Base-by-base conservation (phyloP, 116 monocot species). In the Zostera marina region DNA sequence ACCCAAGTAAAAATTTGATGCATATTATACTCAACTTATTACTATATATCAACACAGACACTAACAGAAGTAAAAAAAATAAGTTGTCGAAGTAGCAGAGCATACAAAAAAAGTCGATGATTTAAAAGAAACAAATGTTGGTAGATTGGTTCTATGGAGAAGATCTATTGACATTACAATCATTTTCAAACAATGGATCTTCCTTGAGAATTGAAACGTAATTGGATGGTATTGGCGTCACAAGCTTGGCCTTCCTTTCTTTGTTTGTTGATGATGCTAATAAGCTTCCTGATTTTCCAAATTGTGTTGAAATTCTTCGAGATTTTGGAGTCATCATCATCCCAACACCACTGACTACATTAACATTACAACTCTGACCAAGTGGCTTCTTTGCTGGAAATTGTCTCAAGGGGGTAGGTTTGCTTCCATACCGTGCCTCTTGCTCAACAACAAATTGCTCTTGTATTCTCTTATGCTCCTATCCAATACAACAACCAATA, bases 401-500 rank as follows among this genome's bases (percentile, higher is more conserved):
- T 49, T 65, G 81, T 57, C 83, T 73, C 66, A 81, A 19, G 10
- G 92, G 92, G 60, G 84, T 92, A 14, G 81, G 84, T 58, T 84
- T 94, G 11, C 62, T 66, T 5, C 94, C 94, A 64, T 66, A 88
- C 26, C 79, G 43, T 41, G 60, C 67, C 57, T 84, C 88, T 54
- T 94, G 84, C 68, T 88, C 88, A 9, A 79, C 62, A 12, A 66
- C 74, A 52, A 71, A 72, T 52, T 84, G 94, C 60, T 84, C 94
- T 59, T 93, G 93, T 17, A 88, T 44, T 59, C 65, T 80, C 74
- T 81, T 94, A 61, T 79, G 79, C 62, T 94, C 94, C 94, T 94
- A 63, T 12, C 72, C n/a, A 14, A 39, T 22, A 41, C 1, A 17
- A 25, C 11, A 19, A 43, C 13, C 49, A 22, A 11, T 22, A 26